A percentile compares a stretch with the other conserved stretches of the same genome.
Evolutionary conservation across 768 basidiomycete species (phyloP).

Genomic region (Gyrodon lividus): DNA sequence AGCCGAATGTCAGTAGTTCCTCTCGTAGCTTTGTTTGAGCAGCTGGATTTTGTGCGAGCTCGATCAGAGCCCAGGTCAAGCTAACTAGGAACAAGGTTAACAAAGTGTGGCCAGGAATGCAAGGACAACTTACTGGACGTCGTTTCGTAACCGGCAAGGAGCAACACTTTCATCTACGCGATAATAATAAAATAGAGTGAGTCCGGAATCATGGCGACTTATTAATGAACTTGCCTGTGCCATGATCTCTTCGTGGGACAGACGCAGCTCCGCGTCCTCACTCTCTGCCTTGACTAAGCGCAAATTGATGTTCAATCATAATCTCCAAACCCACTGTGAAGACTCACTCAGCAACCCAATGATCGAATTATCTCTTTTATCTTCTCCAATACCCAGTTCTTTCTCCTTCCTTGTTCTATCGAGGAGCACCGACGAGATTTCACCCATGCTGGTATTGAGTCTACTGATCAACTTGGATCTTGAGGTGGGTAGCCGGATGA

Average conservation of each 20-base stretch:
- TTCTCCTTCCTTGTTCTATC: slow-evolving; percentile 34
- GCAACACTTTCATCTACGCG: slow-evolving; percentile 36
- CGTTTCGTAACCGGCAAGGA: slow-evolving; percentile 41
- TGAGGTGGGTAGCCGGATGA: slow-evolving; percentile 33
- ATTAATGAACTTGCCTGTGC: slow-evolving; percentile 23
- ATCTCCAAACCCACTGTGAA: neutral
- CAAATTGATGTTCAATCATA: neutral
- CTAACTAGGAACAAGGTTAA: slow-evolving; percentile 16
- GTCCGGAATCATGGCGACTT: too few relatives aligned
- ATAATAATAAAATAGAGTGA: neutral
- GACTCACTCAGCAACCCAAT: slow-evolving; percentile 37
- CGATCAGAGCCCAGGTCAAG: slow-evolving; percentile 54
- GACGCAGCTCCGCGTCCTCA: slow-evolving; percentile 25
- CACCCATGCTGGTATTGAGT: slow-evolving; percentile 30
- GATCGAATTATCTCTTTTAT: slow-evolving; percentile 35
- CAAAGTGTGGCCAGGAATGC: neutral
- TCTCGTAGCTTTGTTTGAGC: slow-evolving; percentile 48
- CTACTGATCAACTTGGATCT: slow-evolving; percentile 20
- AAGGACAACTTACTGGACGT: slow-evolving; percentile 32
- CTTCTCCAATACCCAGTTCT: slow-evolving; percentile 26
- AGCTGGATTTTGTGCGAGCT: slow-evolving; percentile 44
- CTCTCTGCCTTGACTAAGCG: slow-evolving; percentile 38
- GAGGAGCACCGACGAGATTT: slow-evolving; percentile 35
- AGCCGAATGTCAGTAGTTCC: slow-evolving; percentile 45
- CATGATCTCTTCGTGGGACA: slow-evolving; percentile 43